A percentile compares a stretch with the other conserved stretches of the same genome.
Evolutionary conservation across 2,329 filamentous ascomycete genomes (phyloP).

Genomic region (Xylariaceae sp.): DNA sequence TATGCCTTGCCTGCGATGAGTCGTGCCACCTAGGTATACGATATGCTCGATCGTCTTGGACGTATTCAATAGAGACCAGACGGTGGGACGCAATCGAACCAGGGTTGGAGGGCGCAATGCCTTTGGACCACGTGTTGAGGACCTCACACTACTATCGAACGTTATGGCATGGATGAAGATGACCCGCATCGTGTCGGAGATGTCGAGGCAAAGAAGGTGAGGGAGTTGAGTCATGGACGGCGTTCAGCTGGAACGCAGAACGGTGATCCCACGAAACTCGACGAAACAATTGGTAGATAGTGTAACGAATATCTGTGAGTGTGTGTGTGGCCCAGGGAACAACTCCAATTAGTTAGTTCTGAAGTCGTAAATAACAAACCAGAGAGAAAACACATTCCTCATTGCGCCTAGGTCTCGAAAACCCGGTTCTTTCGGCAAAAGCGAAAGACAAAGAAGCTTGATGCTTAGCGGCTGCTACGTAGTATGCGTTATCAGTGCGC

Average conservation of each 20-base stretch:
- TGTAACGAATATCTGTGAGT: neutral
- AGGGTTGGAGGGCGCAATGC: neutral
- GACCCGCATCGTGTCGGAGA: too few species aligned
- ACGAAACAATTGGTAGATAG: neutral
- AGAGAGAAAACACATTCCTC: too few species aligned
- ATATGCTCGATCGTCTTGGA: neutral
- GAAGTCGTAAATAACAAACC: too few species aligned
- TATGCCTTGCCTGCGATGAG: neutral
- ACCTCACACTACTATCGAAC: constrained; percentile 1
- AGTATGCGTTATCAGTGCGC: neutral
- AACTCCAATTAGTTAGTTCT: neutral
- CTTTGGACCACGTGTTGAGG: constrained; percentile 8
- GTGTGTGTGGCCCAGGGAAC: neutral
- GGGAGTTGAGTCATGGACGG: neutral
- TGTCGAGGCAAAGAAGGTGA: neutral
- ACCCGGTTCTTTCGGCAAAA: neutral
- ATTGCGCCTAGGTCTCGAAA: neutral
- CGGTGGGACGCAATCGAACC: neutral
- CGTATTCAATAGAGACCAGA: neutral
- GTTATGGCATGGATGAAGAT: neutral
- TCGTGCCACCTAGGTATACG: neutral
- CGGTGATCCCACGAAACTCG: neutral
- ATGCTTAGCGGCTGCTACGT: neutral
- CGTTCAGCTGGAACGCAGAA: neutral
- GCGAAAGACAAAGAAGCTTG: neutral